phyloP scores from a whole-genome alignment of 768 basidiomycete species.

The Boletus pseudo-olivaceus region DNA sequence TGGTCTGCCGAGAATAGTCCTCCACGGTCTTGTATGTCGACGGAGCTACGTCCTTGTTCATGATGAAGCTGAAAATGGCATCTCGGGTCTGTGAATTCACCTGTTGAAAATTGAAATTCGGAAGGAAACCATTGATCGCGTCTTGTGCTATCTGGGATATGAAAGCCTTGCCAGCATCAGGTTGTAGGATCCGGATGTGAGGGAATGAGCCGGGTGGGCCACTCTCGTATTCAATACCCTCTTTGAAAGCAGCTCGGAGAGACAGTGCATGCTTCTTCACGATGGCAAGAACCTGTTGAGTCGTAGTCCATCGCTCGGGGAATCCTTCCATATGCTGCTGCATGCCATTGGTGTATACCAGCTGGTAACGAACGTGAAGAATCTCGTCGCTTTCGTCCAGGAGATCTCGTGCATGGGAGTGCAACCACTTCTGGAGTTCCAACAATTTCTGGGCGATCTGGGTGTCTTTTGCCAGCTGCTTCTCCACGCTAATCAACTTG shows the following conservation, averaged over 20 bases:
- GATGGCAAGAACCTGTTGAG: too few species aligned
- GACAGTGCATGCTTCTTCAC: too few species aligned
- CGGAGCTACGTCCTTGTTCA: too few species aligned
- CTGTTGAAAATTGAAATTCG: slow-evolving; percentile 11
- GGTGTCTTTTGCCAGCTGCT: slow-evolving; percentile 9
- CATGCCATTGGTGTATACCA: slow-evolving; percentile 32
- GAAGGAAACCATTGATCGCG: slow-evolving; percentile 9
- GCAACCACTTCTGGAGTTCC: slow-evolving; percentile 20
- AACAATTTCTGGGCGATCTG: slow-evolving; percentile 7
- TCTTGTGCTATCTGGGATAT: neutral
- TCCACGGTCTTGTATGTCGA: too few species aligned
- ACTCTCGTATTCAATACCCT: too few species aligned
- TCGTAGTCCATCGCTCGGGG: slow-evolving; percentile 33
- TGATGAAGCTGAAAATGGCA: neutral
- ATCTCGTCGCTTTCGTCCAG: slow-evolving; percentile 26
- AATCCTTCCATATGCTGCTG: slow-evolving; percentile 25
- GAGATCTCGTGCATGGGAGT: slow-evolving; percentile 17
- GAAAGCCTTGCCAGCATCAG: neutral
- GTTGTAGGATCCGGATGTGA: slow-evolving; percentile 12
- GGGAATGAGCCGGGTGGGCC: slow-evolving; percentile 19
- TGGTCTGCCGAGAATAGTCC: slow-evolving; percentile 9
- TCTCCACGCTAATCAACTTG: slow-evolving; percentile 41
- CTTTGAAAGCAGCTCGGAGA: too few species aligned
- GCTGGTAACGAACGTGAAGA: slow-evolving; percentile 31
- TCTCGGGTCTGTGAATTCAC: neutral